These are phyloP conservation scores for Ochetophila trinervis DNA, from an alignment of 306 rosid species.

Conservation along the genomic window DNA sequence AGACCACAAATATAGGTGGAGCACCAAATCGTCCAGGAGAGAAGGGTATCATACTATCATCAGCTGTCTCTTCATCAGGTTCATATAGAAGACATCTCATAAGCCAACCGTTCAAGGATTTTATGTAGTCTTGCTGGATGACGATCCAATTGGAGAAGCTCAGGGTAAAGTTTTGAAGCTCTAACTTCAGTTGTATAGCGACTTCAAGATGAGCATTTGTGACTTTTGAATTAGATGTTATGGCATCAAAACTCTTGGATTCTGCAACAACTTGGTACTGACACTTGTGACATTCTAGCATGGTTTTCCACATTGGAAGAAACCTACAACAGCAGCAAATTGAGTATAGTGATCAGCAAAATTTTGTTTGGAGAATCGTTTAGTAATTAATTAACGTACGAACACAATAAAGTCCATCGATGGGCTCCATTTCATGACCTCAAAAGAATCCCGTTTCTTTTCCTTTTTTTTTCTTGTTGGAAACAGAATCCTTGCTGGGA, in stretches of 20 bases:
- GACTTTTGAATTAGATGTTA: constrained; percentile 33
- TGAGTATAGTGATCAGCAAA: not conserved
- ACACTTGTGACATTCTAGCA: constrained; percentile 63
- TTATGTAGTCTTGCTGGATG: constrained; percentile 57
- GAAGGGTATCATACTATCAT: constrained; percentile 27
- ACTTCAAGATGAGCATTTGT: constrained; percentile 44
- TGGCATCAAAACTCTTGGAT: constrained; percentile 34
- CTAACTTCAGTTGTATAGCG: constrained; percentile 57
- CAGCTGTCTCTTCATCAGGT: constrained; percentile 53
- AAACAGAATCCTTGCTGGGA: no score
- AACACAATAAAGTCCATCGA: no score
- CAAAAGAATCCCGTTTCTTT: no score
- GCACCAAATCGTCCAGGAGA: constrained; percentile 62
- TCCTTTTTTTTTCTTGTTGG: no score
- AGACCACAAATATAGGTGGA: constrained; percentile 59
- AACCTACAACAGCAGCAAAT: constrained; percentile 40
- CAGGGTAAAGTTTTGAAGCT: constrained; percentile 58
- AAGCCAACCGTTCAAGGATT: constrained; percentile 75
- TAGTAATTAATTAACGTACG: not conserved
- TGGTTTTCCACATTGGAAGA: constrained; percentile 69
- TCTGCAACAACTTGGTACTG: constrained; percentile 50
- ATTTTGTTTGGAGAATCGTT: not conserved
- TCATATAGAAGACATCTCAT: constrained; percentile 54
- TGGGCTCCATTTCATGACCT: not conserved
- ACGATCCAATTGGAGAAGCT: constrained; percentile 63